Base-by-base conservation (phyloP, 2,329 filamentous ascomycete genomes). In the Colletotrichum viniferum region DNA sequence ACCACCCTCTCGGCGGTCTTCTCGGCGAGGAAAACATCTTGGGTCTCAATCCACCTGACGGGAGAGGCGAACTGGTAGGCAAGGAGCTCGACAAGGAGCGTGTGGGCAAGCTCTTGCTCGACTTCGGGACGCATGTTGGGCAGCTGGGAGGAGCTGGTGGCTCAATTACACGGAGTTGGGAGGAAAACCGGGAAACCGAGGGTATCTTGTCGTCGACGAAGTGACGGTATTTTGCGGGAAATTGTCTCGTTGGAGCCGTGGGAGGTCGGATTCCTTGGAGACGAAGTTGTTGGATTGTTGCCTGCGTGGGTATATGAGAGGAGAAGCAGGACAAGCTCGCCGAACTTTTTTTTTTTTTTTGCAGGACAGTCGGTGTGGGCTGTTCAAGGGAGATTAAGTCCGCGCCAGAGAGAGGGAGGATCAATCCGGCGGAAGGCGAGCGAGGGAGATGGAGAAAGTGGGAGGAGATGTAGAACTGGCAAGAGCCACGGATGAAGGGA, bases 1-100 rank as follows among this genome's bases (percentile, higher is more conserved):
- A 99, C 97, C 83, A 99, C 97, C 83, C 97, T 93, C 90, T 99
- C 97, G 66, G 97, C 97, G 68, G 93, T 94, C 88, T 98, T 97
- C 86, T 98, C 96, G 78, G 94, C 96, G 81, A 99, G 94, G 83
- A 99, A 97, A 81, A 99, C 97, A 96, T 99, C 97, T 88, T 99
- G 97, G 71, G 97, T 99, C 88, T 99, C 97, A 86, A 99, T 99
- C 97, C 97, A 99, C 93, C 97, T 94, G 81, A 99, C 97, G 66
- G 97, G 97, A 70, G 96, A 98, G 81, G 97, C 97, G 86, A 99
- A 99, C 85, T 99, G 97, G 87, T 98, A 99, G 89, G 97, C 97
- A 80, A 99, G 93, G 78, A 99, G 95, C 93, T 99, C 97, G 79
- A 99, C 95, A 84, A 99, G 94, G 87, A 99, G 92, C 80, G 96